Conservation (phyloP, 106 monocot species). For the Apostasia shenzhenica region DNA sequence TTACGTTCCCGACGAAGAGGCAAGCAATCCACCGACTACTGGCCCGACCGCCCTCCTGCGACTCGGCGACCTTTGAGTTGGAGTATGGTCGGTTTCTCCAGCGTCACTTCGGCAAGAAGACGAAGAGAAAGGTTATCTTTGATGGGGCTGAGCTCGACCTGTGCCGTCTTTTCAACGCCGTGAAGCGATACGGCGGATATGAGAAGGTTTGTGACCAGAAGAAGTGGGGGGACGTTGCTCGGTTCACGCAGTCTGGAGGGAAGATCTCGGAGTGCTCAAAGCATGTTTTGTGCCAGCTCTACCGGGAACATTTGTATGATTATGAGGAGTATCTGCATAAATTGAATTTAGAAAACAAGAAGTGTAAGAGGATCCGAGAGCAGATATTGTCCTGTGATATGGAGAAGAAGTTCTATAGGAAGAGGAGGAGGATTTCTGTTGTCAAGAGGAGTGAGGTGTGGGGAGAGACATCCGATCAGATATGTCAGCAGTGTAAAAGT, state of each 20-base stretch:
- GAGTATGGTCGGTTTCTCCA: conserved; percentile 53
- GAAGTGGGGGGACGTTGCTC: conserved; percentile 55
- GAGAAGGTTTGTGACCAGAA: conserved; percentile 44
- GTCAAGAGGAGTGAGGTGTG: conserved; percentile 10
- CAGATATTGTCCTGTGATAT: neutral
- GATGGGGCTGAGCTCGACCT: conserved; percentile 57
- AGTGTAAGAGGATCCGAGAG: conserved; percentile 12
- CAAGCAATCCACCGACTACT: conserved; percentile 68
- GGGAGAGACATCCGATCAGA: conserved; percentile 45
- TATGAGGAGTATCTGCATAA: conserved; percentile 50
- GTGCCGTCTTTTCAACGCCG: conserved; percentile 54
- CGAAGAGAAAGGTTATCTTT: conserved; percentile 25
- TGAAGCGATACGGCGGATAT: conserved; percentile 65
- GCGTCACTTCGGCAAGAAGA: conserved; percentile 23
- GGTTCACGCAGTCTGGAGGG: conserved; percentile 19
- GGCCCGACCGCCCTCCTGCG: conserved; percentile 56
- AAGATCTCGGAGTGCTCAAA: conserved; percentile 60
- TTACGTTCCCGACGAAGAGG: conserved; percentile 65
- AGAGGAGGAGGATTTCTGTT: conserved; percentile 23
- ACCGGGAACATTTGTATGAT: conserved; percentile 56
- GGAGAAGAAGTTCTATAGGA: conserved; percentile 8
- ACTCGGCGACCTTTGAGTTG: conserved; percentile 55
- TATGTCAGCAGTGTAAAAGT: conserved; percentile 80
- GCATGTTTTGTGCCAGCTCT: conserved; percentile 65
- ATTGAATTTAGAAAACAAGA: conserved; percentile 17